Base-by-base conservation (phyloP, 345 rosid species). In the Linum lewisii region DNA sequence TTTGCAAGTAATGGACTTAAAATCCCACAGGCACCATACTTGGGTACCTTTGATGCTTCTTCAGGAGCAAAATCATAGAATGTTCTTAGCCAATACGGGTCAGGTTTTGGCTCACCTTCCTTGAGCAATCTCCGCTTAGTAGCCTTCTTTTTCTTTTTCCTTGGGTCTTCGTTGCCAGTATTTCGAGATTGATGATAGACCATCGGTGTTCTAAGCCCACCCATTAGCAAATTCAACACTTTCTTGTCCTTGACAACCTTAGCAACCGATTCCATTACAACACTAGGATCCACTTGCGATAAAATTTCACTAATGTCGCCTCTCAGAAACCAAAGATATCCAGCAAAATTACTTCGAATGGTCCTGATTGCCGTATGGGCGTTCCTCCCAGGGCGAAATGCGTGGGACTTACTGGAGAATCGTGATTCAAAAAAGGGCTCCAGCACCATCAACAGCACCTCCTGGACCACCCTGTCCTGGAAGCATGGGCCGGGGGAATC, bases 1-100 rank as follows among this genome's bases (percentile, higher is more conserved):
- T 93, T 93, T 57, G 84, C 90, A 64, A 93, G 90, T 71, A 93
- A 79, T 38, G 96, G 97, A 78, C 97, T 93, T 67, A 89, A 69
- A 61, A 93, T 82, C 36, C 99, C 99, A 66, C 96, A 82, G 50
- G 62, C 73, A 16, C 99, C 97, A 64, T 87, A 93, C 72, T 74
- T 63, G n/a, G 99, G 97, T 59, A 85, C 79, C 74, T 78, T 87
- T 0, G 79, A 82, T 51, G 99, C 90, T 81, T 93, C 99, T 65
- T 85, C 88, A 2, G 99, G 96, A 38, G 95, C 85, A 69, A 89
- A 93, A 59, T 74, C 71, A 45, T 77, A 89, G 77, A 93, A 93
- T 9, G 92, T 85, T 66, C 97, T 73, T 69, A 89, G 65, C 99
- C 99, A 89, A 59, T 84, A 93, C 1, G 97, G 99, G 75, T 93